Percentiles rank a stretch among this genome's conserved stretches.
Conservation (phyloP, 176 grass and related monocot species). For the Triticum monococcum region DNA sequence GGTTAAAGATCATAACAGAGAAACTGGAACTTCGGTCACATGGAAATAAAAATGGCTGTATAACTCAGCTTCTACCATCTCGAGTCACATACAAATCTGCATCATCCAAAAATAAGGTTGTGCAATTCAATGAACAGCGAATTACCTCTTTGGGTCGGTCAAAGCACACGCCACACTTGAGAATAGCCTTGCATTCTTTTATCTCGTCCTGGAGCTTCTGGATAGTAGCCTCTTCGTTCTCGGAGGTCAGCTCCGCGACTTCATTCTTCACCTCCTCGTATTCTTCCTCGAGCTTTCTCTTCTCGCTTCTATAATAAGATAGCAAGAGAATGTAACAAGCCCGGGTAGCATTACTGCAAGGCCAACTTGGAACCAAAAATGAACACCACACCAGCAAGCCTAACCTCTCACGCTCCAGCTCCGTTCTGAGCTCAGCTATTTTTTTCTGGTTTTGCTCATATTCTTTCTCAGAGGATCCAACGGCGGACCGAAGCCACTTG, state of each 20-base stretch:
- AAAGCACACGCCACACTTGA: slow-evolving; percentile 93
- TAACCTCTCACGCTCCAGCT: slow-evolving; percentile 88
- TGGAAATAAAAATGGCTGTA: neutral
- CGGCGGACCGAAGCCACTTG: slow-evolving; percentile 73
- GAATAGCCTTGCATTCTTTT: slow-evolving; percentile 95
- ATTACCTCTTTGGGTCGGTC: slow-evolving; percentile 97
- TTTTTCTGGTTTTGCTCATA: slow-evolving; percentile 83
- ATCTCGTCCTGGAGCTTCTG: slow-evolving; percentile 94
- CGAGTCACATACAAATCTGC: neutral
- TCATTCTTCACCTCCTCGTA: slow-evolving; percentile 81
- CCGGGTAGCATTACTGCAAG: neutral
- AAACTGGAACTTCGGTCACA: neutral
- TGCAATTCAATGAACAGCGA: neutral
- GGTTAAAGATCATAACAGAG: neutral
- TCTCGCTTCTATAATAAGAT: slow-evolving; percentile 38
- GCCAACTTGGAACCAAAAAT: slow-evolving; percentile 16
- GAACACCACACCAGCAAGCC: neutral
- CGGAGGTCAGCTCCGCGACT: slow-evolving; percentile 76
- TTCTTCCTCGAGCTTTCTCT: slow-evolving; percentile 80
- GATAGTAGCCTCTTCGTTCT: slow-evolving; percentile 79
- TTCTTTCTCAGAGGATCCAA: slow-evolving; percentile 76
- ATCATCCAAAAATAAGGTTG: neutral
- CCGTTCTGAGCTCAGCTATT: slow-evolving; percentile 61
- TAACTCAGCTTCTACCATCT: neutral
- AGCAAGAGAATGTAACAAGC: slow-evolving; percentile 25